These are phyloP conservation scores for Leccinum subgranulosum DNA, from an alignment of 768 basidiomycete genomes.

Conservation along the genomic window DNA sequence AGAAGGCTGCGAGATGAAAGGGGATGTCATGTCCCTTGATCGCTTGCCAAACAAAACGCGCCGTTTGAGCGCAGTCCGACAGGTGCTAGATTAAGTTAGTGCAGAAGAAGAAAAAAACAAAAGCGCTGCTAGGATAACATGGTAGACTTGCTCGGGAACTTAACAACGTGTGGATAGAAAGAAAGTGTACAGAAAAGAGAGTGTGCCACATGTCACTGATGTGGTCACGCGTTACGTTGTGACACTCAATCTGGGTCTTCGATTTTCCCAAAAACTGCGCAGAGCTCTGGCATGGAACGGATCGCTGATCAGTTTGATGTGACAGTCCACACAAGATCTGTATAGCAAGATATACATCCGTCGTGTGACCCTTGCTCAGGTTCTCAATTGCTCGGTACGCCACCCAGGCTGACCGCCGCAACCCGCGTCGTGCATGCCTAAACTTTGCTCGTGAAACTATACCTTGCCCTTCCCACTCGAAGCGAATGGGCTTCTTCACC, in stretches of 20 bases:
- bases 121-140: not conserved
- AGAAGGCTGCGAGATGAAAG: constrained; percentile 30
- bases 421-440: not conserved
- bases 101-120: not conserved
- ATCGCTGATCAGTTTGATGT: constrained; percentile 11
- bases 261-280: constrained; percentile 9
- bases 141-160: constrained; percentile 5
- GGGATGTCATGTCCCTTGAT: constrained; percentile 32
- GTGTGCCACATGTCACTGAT: not conserved
- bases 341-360: not conserved
- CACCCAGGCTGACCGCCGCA: not conserved
- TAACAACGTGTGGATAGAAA: not conserved
- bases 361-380: not conserved
- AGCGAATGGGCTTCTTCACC: not conserved
- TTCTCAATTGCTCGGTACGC: constrained; percentile 7
- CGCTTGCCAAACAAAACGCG: constrained; percentile 23
- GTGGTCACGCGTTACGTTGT: constrained; percentile 18
- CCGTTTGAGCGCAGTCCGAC: constrained; percentile 25
- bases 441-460: not conserved
- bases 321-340: constrained; percentile 15
- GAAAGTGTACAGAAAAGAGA: not conserved
- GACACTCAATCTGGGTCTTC: constrained; percentile 12
- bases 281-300: not conserved
- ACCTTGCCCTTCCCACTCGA: constrained; percentile 5
- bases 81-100: constrained; percentile 6